Conservation (phyloP, 2,329 filamentous ascomycete genomes). For the Setomelanomma holmii region DNA sequence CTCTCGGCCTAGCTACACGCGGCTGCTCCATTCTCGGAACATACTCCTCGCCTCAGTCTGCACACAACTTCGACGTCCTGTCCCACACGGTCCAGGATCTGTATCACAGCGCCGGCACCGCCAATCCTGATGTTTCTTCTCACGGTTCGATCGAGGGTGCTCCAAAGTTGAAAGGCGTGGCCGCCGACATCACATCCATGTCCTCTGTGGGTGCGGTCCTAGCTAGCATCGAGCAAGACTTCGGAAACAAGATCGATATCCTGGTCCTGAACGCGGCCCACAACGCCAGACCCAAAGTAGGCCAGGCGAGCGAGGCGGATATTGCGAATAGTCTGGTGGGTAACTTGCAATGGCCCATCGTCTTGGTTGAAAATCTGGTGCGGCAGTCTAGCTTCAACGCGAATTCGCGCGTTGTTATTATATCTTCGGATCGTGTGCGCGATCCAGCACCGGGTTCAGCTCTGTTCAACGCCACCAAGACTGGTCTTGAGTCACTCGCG, state of each 20-base stretch:
- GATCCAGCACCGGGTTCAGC: conserved; percentile 17
- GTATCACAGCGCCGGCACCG: conserved; percentile 9
- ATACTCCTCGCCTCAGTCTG: conserved; percentile 31
- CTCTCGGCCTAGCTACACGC: conserved; percentile 36
- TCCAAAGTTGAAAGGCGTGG: conserved; percentile 21
- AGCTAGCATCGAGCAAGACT: conserved; percentile 14
- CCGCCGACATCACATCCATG: conserved; percentile 30
- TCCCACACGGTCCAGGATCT: conserved; percentile 23
- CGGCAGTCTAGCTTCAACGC: conserved; percentile 16
- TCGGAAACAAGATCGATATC: conserved; percentile 30
- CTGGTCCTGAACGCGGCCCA: conserved; percentile 30
- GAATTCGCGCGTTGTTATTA: conserved; percentile 28
- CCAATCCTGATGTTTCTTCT: background rate
- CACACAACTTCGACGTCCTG: conserved; percentile 34
- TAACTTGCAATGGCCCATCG: conserved; percentile 32
- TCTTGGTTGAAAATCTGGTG: conserved; percentile 32
- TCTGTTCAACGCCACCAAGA: conserved; percentile 28
- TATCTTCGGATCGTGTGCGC: conserved; percentile 27
- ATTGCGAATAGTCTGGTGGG: conserved; percentile 18
- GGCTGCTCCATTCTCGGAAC: conserved; percentile 40
- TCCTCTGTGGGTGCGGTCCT: conserved; percentile 19
- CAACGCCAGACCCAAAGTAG: conserved; percentile 10
- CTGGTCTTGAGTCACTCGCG: conserved; percentile 28
- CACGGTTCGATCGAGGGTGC: background rate
- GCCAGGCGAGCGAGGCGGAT: conserved; percentile 15